A percentile compares a stretch with the other conserved stretches of the same genome.
Conservation (phyloP, 164 flowering plant genomes). For the Taxillus chinensis region DNA sequence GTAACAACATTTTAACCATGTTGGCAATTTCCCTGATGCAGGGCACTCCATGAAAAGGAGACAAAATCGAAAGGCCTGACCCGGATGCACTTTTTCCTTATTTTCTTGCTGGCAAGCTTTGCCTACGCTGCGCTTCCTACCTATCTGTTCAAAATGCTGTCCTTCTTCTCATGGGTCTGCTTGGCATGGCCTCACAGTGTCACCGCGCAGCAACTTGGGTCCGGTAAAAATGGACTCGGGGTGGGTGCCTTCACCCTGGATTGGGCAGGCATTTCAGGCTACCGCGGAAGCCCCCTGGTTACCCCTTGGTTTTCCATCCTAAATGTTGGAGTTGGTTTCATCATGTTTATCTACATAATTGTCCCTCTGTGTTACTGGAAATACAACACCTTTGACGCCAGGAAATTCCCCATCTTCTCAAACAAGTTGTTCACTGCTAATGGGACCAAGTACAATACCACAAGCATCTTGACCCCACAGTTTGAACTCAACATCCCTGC, state of each 20-base stretch:
- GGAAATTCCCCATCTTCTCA: constrained; percentile 3
- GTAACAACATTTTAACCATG: too few species aligned
- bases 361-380: constrained; percentile 5
- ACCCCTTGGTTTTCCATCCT: constrained; percentile 1
- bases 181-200: constrained; percentile 2
- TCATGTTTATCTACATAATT: constrained; percentile 1
- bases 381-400: constrained; percentile 1
- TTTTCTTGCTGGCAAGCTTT: background rate
- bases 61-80: background rate
- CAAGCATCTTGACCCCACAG: constrained; percentile 1
- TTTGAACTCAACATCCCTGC: background rate
- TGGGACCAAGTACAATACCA: background rate
- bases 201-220: constrained; percentile 1
- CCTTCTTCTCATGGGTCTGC: constrained; percentile 6
- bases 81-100: background rate
- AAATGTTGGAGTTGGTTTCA: constrained; percentile 1
- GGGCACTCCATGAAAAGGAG: constrained; percentile 1
- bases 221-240: background rate
- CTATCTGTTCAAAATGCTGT: background rate
- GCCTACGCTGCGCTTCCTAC: background rate
- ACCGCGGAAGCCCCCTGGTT: constrained; percentile 1
- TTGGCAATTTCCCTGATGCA: background rate
- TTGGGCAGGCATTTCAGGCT: constrained; percentile 4
- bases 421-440: background rate
- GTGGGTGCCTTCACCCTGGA: constrained; percentile 2